Evolutionary conservation across 2,329 filamentous ascomycete genomes (phyloP), one percentile per base, ranked within the genome.

Genomic region (Akanthomyces lecanii): DNA sequence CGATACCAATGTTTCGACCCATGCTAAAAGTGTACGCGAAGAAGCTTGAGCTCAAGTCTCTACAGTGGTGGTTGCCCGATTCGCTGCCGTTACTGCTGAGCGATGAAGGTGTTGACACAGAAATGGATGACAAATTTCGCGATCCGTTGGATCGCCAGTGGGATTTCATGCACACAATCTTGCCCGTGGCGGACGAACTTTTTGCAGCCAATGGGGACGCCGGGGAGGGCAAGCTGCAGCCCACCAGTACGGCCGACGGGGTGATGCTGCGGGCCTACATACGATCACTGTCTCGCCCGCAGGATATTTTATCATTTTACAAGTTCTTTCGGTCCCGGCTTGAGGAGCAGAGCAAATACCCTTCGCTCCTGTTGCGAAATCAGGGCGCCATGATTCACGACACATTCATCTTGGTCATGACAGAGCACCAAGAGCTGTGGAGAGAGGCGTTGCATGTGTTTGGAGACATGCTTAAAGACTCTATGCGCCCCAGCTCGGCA

Each of bases 1-100:
- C 71, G 30, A 59, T 78, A 56, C 74, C 77, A 10, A 65, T 76
- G n/a, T 78, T 85, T 69, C 71, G 71, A 44, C 72, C 77, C 1
- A 81, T 85, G 80, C 70, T 85, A 5, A 74, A 75, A 11, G 69
- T 81, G 4, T 86, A 84, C 65, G 68, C 74, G 36, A 80, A 78
- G 63, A 75, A 79, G 52, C 86, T 82, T 67, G 70, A 78, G 7
- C 66, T 80, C 0, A 76, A 72, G 18, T 78, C 81, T 7, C 69
- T 86, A 25, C 76, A 81, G 64, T 71, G 69, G 68, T 71, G 76
- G 62, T 61, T 77, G 6, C 75, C 75, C 5, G 75, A 76, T 30
- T 67, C 70, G 11, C 65, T 77, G 4, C 74, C 75, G 18, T 58
- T 76, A 7, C 65, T 73, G 16, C 64, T 73, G 12, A 67, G 25